Percentiles rank a stretch among this genome's conserved stretches.
Evolutionary conservation across 768 basidiomycete genomes (phyloP).

Genomic region (Leccinum subgranulosum): DNA sequence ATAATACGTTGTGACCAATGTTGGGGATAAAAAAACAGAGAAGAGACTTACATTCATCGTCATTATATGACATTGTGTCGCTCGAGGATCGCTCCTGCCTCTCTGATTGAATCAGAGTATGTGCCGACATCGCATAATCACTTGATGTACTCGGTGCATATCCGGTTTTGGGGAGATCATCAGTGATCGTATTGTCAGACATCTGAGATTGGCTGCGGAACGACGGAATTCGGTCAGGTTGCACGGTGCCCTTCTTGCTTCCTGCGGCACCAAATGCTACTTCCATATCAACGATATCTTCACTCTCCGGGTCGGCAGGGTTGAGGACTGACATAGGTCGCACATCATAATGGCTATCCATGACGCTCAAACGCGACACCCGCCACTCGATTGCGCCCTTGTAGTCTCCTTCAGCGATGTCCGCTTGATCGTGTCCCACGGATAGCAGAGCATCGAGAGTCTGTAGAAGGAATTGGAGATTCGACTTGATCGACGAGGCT

Average conservation of each 20-base stretch:
- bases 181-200: conserved; percentile 34
- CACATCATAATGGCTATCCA: conserved; percentile 48
- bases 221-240: conserved; percentile 24
- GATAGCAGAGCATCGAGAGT: conserved; percentile 60
- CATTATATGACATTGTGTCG: conserved; percentile 22
- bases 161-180: conserved; percentile 22
- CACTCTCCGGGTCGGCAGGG: conserved; percentile 39
- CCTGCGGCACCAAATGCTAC: conserved; percentile 45
- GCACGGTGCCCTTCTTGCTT: conserved; percentile 26
- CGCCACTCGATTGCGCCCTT: conserved; percentile 76
- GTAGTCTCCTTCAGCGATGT: conserved; percentile 67
- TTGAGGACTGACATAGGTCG: conserved; percentile 38
- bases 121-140: conserved; percentile 24
- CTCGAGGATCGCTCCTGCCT: conserved; percentile 16
- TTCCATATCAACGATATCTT: conserved; percentile 60
- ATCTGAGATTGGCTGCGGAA: conserved; percentile 34
- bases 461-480: conserved; percentile 53
- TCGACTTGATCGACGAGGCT: conserved; percentile 50
- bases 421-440: conserved; percentile 69
- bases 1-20: conserved; percentile 2
- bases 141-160: conserved; percentile 21
- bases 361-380: conserved; percentile 64
- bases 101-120: conserved; percentile 26
- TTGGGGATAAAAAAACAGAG: neutral
- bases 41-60: conserved; percentile 23